These are phyloP conservation scores for Fusarium sp. DNA, from an alignment of 2,329 filamentous ascomycete species.

Conservation along the genomic window DNA sequence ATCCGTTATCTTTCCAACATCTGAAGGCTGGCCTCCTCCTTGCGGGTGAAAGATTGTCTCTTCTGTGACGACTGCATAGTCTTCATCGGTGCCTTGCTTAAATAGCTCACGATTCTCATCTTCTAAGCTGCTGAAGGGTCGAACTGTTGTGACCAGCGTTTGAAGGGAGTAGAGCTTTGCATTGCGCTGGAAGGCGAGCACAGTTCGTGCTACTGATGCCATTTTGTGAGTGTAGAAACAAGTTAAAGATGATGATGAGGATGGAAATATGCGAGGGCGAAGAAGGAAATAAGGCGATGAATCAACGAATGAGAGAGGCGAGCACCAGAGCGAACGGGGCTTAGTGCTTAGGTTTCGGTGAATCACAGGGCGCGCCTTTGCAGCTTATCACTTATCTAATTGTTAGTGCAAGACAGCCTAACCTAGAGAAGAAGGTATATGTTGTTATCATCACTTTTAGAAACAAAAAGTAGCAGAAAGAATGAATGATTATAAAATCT, in stretches of 20 bases:
- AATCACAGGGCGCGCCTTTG: conserved; percentile 8
- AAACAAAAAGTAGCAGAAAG: not conserved
- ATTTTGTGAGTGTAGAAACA: not conserved
- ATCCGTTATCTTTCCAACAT: conserved; percentile 66
- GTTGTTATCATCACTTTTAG: not conserved
- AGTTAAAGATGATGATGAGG: not conserved
- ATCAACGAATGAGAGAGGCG: not conserved
- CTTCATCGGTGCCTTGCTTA: conserved; percentile 62
- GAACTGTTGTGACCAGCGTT: conserved; percentile 58
- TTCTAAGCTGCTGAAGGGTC: conserved; percentile 60
- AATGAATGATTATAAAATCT: not conserved
- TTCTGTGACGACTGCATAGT: conserved; percentile 68
- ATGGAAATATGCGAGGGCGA: not conserved
- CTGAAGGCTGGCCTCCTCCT: conserved; percentile 78
- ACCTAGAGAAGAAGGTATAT: not conserved
- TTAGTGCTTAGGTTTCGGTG: not conserved
- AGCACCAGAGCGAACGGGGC: not conserved
- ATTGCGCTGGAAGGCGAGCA: conserved; percentile 57
- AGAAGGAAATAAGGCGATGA: not conserved
- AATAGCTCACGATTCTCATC: conserved; percentile 64
- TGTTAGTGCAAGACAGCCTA: not conserved
- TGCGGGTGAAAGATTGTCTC: conserved; percentile 81
- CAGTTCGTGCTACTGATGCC: conserved; percentile 31
- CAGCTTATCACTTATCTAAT: not conserved
- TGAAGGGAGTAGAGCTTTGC: conserved; percentile 55